Evolutionary conservation across 176 grass and related monocot genomes (phyloP).

Genomic region (Otatea glauca): DNA sequence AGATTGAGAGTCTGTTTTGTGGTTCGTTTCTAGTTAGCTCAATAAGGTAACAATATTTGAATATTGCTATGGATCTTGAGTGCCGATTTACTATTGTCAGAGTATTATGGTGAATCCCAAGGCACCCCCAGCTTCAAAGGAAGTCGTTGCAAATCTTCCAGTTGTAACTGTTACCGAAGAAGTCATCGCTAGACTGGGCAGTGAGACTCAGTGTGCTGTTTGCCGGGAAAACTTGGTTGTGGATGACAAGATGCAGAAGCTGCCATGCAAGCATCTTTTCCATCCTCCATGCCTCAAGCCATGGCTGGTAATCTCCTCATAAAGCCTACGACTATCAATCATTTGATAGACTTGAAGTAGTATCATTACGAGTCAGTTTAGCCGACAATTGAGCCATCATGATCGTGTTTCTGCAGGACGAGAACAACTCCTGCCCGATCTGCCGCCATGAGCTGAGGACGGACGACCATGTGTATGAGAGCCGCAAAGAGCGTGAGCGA

Average conservation of each 20-base stretch:
- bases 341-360: neutral
- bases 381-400: constrained; percentile 7
- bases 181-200: constrained; percentile 68
- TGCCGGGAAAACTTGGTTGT: constrained; percentile 86
- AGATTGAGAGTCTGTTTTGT: neutral
- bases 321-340: neutral
- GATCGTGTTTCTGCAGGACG: constrained; percentile 58
- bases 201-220: constrained; percentile 87
- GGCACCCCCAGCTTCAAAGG: constrained; percentile 87
- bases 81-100: constrained; percentile 49
- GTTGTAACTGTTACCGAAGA: constrained; percentile 71
- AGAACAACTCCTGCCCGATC: constrained; percentile 88
- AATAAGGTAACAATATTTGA: constrained; percentile 6
- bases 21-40: neutral
- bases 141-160: constrained; percentile 88
- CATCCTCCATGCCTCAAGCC: constrained; percentile 92
- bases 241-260: constrained; percentile 93
- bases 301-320: constrained; percentile 69
- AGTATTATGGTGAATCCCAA: constrained; percentile 51
- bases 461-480: constrained; percentile 91
- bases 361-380: neutral
- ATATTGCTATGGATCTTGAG: constrained; percentile 9
- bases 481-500: constrained; percentile 79
- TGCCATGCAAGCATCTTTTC: constrained; percentile 99
- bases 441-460: constrained; percentile 81